Conservation (phyloP, 768 basidiomycete genomes). For the Scleroderma citrinum region DNA sequence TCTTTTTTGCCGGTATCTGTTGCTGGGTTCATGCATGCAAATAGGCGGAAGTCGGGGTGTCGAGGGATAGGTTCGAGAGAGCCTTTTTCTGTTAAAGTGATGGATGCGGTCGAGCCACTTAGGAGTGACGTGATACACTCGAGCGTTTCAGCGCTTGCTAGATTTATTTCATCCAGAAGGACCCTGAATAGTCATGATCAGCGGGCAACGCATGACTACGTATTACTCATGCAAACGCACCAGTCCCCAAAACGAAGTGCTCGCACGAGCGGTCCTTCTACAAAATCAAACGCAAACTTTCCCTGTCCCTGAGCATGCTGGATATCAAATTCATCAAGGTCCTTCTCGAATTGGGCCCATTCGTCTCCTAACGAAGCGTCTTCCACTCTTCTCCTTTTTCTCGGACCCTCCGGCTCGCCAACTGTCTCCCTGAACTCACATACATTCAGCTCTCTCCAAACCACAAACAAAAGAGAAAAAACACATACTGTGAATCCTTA, state of each 20-base stretch:
- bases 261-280: constrained; percentile 93
- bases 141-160: constrained; percentile 89
- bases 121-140: constrained; percentile 89
- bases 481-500: constrained; percentile 23
- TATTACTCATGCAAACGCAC: too few species aligned
- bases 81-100: constrained; percentile 91
- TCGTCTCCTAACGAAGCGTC: constrained; percentile 33
- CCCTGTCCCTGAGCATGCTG: constrained; percentile 86
- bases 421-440: too few species aligned
- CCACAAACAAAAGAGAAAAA: neutral
- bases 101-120: constrained; percentile 78
- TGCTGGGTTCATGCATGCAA: constrained; percentile 99
- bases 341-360: constrained; percentile 65
- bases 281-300: constrained; percentile 90
- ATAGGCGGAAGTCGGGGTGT: constrained; percentile 92
- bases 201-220: too few species aligned
- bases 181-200: constrained; percentile 49
- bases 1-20: constrained; percentile 99
- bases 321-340: constrained; percentile 76
- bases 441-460: too few species aligned
- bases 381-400: constrained; percentile 68
- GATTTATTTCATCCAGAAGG: constrained; percentile 92
- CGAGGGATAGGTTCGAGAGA: constrained; percentile 84
- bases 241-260: constrained; percentile 87
- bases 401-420: constrained; percentile 49